Evolutionary conservation across 805 yeast genomes (phyloP), one percentile per base, ranked within the genome.

Genomic region (Ascoidea tarda): DNA sequence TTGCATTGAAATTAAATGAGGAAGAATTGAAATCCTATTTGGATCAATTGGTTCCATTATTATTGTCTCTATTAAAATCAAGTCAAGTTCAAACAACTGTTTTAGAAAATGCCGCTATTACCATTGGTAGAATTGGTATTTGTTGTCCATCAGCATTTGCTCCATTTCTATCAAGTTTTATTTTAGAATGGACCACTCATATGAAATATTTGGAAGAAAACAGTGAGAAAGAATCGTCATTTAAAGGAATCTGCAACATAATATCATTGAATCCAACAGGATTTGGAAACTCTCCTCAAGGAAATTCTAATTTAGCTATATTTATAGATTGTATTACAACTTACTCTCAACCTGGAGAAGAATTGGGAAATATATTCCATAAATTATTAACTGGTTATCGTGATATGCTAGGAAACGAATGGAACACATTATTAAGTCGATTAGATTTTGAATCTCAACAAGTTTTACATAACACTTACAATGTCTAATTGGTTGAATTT

Each of bases 171-270:
- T 71, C 76, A 0, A 77, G 77, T 55, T 76, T 83, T 59, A 71
- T 83, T 33, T 63, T 71, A 48, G 72, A 73, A 42, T 91, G 97
- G 97, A 78, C 89, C 58, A 69, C 77, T 32, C 78, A 76, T 47
- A 81, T 87, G 73, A 65, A 75, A 59, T 76, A 77, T 56, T 70
- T 88, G 52, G 82, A 79, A 47, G 93, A 87, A 58, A 82, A 89
- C 54, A 85, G 82, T 51, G 99, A 93, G 65, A 93, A 93, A 67
- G 95, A 87, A 57, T 76, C 89, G 8, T 84, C 95, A 1, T 87
- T 85, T 63, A 74, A 75, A 59, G 99, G 99, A 2, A 84, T 93
- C 80, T 75, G 89, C 62, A 77, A 76, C 53, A 76, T 81, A 33
- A 70, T 91, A 16, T 72, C 74, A 45, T 63, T 67, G n/a, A 82